A percentile compares a stretch with the other conserved stretches of the same genome.
Conservation (phyloP, 2,329 filamentous ascomycete species). For the Ramularia collo-cygni region DNA sequence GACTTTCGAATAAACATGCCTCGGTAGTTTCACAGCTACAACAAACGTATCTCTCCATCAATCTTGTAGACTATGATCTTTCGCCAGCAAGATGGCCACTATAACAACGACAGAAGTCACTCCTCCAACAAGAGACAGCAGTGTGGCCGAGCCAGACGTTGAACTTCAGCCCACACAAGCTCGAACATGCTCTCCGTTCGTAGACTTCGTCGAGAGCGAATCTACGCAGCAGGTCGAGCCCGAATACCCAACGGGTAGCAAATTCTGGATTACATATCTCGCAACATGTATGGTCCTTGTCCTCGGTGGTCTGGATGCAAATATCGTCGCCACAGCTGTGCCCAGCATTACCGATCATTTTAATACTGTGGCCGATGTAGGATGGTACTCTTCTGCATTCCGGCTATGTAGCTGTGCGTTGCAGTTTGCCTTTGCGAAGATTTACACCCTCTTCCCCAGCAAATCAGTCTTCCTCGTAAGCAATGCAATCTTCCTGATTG, state of each 20-base stretch:
- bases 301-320: constrained; percentile 13
- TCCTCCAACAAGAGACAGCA: too few species aligned
- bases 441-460: constrained; percentile 30
- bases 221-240: background rate
- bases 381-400: constrained; percentile 35
- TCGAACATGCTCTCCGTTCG: too few species aligned
- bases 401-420: constrained; percentile 14
- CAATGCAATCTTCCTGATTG: constrained; percentile 21
- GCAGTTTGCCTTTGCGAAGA: constrained; percentile 24
- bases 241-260: constrained; percentile 13
- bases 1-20: too few species aligned
- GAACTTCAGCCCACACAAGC: too few species aligned
- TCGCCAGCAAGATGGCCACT: too few species aligned
- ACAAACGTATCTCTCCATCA: too few species aligned
- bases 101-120: too few species aligned
- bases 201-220: constrained; percentile 1
- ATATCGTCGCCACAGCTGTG: constrained; percentile 34
- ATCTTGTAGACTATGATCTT: too few species aligned
- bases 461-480: constrained; percentile 24
- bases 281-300: constrained; percentile 10
- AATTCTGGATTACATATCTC: constrained; percentile 11
- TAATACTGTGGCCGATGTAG: constrained; percentile 38
- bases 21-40: too few species aligned
- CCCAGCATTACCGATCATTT: constrained; percentile 44
- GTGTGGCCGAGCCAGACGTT: too few species aligned